Base-by-base conservation (phyloP, 1,284 basidiomycete genomes). In the Fomes fomentarius region DNA sequence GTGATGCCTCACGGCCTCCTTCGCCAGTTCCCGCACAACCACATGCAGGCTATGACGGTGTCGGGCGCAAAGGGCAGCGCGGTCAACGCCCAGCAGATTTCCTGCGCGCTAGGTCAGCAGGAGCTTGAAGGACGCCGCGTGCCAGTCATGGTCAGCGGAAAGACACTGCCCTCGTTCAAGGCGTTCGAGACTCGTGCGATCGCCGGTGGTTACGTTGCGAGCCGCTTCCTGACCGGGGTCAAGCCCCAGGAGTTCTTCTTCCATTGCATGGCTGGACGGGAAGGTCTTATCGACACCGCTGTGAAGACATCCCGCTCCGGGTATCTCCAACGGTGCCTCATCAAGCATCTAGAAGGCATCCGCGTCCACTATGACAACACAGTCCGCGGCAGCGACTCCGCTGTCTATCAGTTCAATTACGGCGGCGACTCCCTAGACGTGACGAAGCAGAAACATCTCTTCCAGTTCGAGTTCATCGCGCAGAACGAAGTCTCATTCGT, bases 231-330 rank as follows among this genome's bases (percentile, higher is more conserved):
- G 78, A 99, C 97, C 17, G 97, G 97, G 56, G 90, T 99, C 70
- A 93, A 92, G 60, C 97, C 97, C 0, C 97, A 99, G 71, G 97
- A 99, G 73, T 99, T 98, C 77, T 99, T 98, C 78, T 99, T 99
- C 83, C 97, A 99, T 76, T 98, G 97, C 73, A 99, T 99, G 97
- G 96, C 97, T 56, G 97, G 97, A 50, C 88, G 97, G 65, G 97
- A 99, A 77, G 97, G 97, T 71, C 83, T 99, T 30, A 99, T 99
- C 68, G 97, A 99, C 71, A 99, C 97, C 10, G 97, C 97, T 45
- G 97, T 99, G 74, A 99, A 99, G 77, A 99, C 97, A 5, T 94
- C 93, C 61, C 93, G 97, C 61, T 99, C 97, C 10, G 97, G 97
- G 21, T 99, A 99, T 72, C 83, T 99, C 41, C 97, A 99, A 71